A percentile compares a stretch with the other conserved stretches of the same genome.
phyloP scores from a whole-genome alignment of 2,329 filamentous ascomycete genomes.

The Colletotrichum sp. region DNA sequence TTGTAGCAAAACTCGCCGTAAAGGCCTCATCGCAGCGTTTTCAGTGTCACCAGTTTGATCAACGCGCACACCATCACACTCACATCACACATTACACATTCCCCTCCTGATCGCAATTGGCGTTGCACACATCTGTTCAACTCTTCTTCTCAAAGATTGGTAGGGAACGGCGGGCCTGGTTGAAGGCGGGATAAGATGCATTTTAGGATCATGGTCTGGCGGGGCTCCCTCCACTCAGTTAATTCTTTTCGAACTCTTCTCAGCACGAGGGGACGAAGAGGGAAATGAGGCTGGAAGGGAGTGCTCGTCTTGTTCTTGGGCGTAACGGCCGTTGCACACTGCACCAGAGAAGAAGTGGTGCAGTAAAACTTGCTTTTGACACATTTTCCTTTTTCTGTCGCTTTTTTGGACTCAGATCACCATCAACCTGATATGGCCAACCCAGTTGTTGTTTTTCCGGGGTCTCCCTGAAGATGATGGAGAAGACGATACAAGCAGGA shows the following conservation, averaged over 20 bases:
- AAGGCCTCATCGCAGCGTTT: conserved; percentile 4
- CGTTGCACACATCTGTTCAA: conserved; percentile 16
- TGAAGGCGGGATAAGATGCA: conserved; percentile 20
- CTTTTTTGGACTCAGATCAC: conserved; percentile 1
- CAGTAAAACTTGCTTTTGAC: conserved; percentile 14
- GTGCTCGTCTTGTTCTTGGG: conserved; percentile 13
- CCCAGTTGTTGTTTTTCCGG: conserved; percentile 10
- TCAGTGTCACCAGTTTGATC: conserved; percentile 2
- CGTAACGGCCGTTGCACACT: conserved; percentile 18
- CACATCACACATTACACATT: background rate
- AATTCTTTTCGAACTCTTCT: background rate
- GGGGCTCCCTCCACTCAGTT: background rate
- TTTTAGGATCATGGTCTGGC: conserved; percentile 16
- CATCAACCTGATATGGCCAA: conserved; percentile 1
- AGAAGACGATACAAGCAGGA: conserved; percentile 7
- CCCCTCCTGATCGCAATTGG: conserved; percentile 11
- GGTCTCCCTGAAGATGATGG: background rate
- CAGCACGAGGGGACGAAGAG: background rate
- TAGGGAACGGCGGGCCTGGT: conserved; percentile 14
- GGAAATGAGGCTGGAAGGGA: background rate
- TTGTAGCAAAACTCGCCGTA: conserved; percentile 11
- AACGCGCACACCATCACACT: background rate
- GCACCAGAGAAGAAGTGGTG: conserved; percentile 1
- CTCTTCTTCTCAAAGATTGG: conserved; percentile 21
- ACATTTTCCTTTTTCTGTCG: background rate